phyloP scores from a whole-genome alignment of 495 filamentous ascomycete genomes.

The Peziza echinospora region DNA sequence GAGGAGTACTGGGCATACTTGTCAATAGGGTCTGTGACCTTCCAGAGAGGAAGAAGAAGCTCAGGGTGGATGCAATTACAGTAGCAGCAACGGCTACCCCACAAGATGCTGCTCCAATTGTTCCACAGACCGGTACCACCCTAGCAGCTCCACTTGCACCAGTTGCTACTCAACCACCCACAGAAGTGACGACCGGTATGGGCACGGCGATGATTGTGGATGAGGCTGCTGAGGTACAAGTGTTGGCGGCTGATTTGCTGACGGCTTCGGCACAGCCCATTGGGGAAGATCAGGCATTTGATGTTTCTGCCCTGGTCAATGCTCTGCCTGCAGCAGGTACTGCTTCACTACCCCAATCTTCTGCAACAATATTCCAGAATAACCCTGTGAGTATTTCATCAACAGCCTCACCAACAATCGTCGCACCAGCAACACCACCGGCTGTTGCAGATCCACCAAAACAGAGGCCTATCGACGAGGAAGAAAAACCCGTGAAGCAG shows the following conservation, averaged over 20 bases:
- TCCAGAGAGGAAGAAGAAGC: slow-evolving; percentile 6
- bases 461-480: slow-evolving; percentile 1
- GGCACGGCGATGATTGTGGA: too few species aligned
- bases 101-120: neutral
- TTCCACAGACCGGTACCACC: neutral
- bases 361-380: too few species aligned
- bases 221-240: too few species aligned
- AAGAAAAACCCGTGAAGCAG: slow-evolving; percentile 19
- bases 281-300: neutral
- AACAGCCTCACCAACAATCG: too few species aligned
- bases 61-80: slow-evolving; percentile 4
- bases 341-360: too few species aligned
- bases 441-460: neutral
- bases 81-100: neutral
- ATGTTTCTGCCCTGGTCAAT: neutral
- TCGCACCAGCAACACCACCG: neutral
- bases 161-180: neutral
- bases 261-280: neutral
- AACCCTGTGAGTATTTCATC: too few species aligned
- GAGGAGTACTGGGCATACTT: slow-evolving; percentile 55
- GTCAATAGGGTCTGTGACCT: slow-evolving; percentile 44
- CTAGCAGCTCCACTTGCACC: neutral
- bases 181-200: too few species aligned
- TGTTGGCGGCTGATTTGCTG: too few species aligned
- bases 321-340: neutral